phyloP scores from a whole-genome alignment of 2,329 filamentous ascomycete genomes.

The Paecilomyces variotii region DNA sequence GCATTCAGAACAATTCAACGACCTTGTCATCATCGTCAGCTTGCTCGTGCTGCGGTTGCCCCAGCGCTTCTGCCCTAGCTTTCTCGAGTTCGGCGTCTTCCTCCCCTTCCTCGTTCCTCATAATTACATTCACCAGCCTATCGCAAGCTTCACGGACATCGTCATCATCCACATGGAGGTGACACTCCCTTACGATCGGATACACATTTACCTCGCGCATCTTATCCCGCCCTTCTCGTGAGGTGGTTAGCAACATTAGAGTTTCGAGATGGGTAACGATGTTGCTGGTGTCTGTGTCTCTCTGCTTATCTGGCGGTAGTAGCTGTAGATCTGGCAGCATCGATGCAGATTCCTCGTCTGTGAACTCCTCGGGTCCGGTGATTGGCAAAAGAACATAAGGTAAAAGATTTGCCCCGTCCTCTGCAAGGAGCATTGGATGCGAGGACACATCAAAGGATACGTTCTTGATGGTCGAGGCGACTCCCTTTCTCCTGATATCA shows the following conservation, averaged over 20 bases:
- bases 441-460: constrained; percentile 71
- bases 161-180: constrained; percentile 69
- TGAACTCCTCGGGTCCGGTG: constrained; percentile 79
- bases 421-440: constrained; percentile 62
- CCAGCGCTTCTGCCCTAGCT: constrained; percentile 32
- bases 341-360: constrained; percentile 72
- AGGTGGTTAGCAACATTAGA: constrained; percentile 72
- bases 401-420: constrained; percentile 68
- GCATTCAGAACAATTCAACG: constrained; percentile 36
- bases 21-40: constrained; percentile 26
- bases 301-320: constrained; percentile 78
- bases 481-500: constrained; percentile 76
- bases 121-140: constrained; percentile 78
- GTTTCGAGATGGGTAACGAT: constrained; percentile 86
- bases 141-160: constrained; percentile 78
- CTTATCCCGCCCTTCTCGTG: constrained; percentile 62
- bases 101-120: constrained; percentile 65
- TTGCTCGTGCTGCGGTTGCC: constrained; percentile 8
- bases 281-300: constrained; percentile 68
- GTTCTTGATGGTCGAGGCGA: constrained; percentile 95
- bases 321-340: constrained; percentile 91
- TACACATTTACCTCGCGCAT: constrained; percentile 77
- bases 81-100: constrained; percentile 35
- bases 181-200: constrained; percentile 78
- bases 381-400: constrained; percentile 86